Conservation (phyloP, 176 grass and related monocot species). For the Eleusine coracana region DNA sequence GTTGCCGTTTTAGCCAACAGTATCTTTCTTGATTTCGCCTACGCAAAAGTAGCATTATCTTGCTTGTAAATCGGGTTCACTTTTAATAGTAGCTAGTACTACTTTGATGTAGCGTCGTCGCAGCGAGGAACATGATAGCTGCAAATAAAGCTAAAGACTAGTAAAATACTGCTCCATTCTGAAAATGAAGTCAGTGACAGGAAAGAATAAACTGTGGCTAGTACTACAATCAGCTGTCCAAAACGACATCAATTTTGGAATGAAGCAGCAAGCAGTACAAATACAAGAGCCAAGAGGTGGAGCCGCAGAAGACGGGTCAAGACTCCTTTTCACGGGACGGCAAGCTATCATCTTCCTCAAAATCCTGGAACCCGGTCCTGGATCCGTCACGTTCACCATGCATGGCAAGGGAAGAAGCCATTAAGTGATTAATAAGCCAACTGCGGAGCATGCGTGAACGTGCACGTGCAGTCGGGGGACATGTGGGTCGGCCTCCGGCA, state of each 20-base stretch:
- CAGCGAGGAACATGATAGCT: no score
- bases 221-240: no score
- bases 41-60: constrained; percentile 20
- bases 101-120: no score
- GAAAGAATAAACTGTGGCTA: no score
- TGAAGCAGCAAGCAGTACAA: no score
- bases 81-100: neutral
- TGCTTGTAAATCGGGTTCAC: neutral
- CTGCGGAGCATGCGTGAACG: neutral
- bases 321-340: neutral
- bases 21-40: constrained; percentile 45
- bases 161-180: no score
- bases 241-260: no score
- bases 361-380: neutral
- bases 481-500: constrained; percentile 28
- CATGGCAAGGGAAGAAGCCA: neutral
- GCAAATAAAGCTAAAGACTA: no score
- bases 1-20: constrained; percentile 48
- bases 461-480: constrained; percentile 24
- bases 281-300: no score
- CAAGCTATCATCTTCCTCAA: neutral
- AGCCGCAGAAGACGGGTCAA: no score
- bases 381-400: neutral
- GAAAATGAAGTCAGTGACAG: no score
- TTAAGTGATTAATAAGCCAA: no score